Evolutionary conservation across 2,329 filamentous ascomycete genomes (phyloP).

Genomic region (Colletotrichum ledebouriae): DNA sequence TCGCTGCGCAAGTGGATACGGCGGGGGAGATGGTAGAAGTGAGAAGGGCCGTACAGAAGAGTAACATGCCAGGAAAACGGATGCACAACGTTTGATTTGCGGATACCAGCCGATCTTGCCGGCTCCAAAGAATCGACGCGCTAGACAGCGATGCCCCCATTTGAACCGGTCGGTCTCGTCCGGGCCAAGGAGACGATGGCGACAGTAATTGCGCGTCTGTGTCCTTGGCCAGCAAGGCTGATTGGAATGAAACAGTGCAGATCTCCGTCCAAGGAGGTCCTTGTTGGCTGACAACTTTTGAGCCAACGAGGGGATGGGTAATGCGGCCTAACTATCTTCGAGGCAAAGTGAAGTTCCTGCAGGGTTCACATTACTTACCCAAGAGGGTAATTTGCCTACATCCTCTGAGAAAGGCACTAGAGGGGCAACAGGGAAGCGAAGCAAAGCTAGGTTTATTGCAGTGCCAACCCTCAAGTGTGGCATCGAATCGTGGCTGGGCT

Average conservation of each 20-base stretch:
- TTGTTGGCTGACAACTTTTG: neutral
- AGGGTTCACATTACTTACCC: neutral
- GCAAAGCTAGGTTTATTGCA: constrained; percentile 12
- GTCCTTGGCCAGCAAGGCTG: constrained; percentile 41
- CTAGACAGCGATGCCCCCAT: constrained; percentile 28
- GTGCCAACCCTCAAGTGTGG: constrained; percentile 7
- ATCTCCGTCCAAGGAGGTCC: neutral
- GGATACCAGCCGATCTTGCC: constrained; percentile 14
- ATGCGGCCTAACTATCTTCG: neutral
- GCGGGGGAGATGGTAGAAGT: constrained; percentile 31
- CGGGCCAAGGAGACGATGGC: constrained; percentile 39
- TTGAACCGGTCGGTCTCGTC: constrained; percentile 36
- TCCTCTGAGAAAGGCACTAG: neutral
- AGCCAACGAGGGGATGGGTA: constrained; percentile 5
- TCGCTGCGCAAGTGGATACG: constrained; percentile 26
- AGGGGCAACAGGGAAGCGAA: constrained; percentile 7
- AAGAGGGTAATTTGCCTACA: neutral
- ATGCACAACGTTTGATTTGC: neutral
- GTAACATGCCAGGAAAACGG: too few species aligned
- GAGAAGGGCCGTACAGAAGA: constrained; percentile 4
- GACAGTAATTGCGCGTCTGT: constrained; percentile 43
- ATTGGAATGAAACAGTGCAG: constrained; percentile 14
- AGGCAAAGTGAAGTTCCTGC: constrained; percentile 1
- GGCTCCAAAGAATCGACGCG: constrained; percentile 15
- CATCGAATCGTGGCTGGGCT: constrained; percentile 23